Evolutionary conservation across 2,329 filamentous ascomycete species (phyloP).

Genomic region (Aspergillus ustus): DNA sequence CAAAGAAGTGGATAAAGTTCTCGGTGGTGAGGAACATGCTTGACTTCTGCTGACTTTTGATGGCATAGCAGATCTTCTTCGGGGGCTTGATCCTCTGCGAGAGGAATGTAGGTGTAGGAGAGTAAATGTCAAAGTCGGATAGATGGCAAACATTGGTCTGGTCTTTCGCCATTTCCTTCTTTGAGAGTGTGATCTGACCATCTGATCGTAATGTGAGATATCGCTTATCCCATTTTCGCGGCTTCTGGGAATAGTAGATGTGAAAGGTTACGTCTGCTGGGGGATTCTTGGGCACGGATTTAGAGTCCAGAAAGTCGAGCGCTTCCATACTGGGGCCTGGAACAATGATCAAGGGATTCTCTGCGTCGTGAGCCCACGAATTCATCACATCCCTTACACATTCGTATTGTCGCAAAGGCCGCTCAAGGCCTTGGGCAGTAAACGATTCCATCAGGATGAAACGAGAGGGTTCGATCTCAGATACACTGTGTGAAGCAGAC

Average conservation of each 20-base stretch:
- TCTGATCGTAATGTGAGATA: slow-evolving; percentile 73
- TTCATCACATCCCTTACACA: slow-evolving; percentile 85
- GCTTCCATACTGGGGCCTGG: slow-evolving; percentile 59
- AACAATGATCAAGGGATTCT: slow-evolving; percentile 74
- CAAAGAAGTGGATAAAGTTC: slow-evolving; percentile 93
- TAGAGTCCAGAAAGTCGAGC: slow-evolving; percentile 60
- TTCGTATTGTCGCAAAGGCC: slow-evolving; percentile 84
- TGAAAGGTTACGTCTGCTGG: slow-evolving; percentile 71
- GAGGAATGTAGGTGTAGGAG: slow-evolving; percentile 69
- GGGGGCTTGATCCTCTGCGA: slow-evolving; percentile 78
- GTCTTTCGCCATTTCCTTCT: slow-evolving; percentile 73
- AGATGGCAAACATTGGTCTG: slow-evolving; percentile 76
- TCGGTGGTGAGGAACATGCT: slow-evolving; percentile 79
- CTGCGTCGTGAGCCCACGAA: slow-evolving; percentile 83
- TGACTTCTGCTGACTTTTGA: slow-evolving; percentile 91
- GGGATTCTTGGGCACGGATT: slow-evolving; percentile 65
- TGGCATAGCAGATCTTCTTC: slow-evolving; percentile 81
- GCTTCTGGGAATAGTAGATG: slow-evolving; percentile 79
- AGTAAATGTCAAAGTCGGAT: slow-evolving; percentile 91
- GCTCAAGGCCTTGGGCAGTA: slow-evolving; percentile 74
- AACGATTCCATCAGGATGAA: slow-evolving; percentile 81
- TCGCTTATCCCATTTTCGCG: slow-evolving; percentile 87
- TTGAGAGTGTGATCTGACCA: slow-evolving; percentile 73
- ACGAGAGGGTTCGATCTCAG: slow-evolving; percentile 64
- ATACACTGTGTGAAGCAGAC: slow-evolving; percentile 67